Conservation (phyloP, 768 basidiomycete species). For the Dacryopinax primogenitus region DNA sequence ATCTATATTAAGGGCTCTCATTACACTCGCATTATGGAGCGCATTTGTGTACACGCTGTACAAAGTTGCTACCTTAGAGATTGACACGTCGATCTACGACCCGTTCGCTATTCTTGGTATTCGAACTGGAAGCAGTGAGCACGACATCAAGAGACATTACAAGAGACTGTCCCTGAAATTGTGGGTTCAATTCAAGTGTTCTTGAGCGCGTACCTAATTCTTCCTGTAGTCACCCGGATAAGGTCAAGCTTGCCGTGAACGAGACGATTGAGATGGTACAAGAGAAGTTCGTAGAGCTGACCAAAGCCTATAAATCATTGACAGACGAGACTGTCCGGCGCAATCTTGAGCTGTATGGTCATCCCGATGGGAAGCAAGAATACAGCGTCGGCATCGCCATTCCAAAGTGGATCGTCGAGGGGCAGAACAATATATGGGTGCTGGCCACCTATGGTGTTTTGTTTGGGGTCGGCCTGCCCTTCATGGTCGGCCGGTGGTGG, state of each 20-base stretch:
- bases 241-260: slow-evolving; percentile 70
- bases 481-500: slow-evolving; percentile 91
- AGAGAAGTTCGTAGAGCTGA: slow-evolving; percentile 76
- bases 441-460: slow-evolving; percentile 74
- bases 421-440: slow-evolving; percentile 83
- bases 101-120: slow-evolving; percentile 91
- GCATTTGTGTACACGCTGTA: slow-evolving; percentile 55
- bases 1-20: slow-evolving; percentile 35
- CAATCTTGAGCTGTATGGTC: slow-evolving; percentile 78
- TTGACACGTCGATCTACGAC: slow-evolving; percentile 67
- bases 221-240: slow-evolving; percentile 80
- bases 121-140: slow-evolving; percentile 47
- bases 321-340: slow-evolving; percentile 86
- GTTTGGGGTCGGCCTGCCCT: slow-evolving; percentile 79
- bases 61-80: slow-evolving; percentile 43
- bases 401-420: slow-evolving; percentile 84
- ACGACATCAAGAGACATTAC: slow-evolving; percentile 91
- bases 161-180: slow-evolving; percentile 81
- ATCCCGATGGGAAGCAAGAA: slow-evolving; percentile 95
- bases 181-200: slow-evolving; percentile 32
- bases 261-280: slow-evolving; percentile 78
- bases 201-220: background rate
- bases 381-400: slow-evolving; percentile 89
- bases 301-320: slow-evolving; percentile 96
- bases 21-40: slow-evolving; percentile 62